Conservation (phyloP, 2,329 filamentous ascomycete genomes). For the Colletotrichum caudatum region DNA sequence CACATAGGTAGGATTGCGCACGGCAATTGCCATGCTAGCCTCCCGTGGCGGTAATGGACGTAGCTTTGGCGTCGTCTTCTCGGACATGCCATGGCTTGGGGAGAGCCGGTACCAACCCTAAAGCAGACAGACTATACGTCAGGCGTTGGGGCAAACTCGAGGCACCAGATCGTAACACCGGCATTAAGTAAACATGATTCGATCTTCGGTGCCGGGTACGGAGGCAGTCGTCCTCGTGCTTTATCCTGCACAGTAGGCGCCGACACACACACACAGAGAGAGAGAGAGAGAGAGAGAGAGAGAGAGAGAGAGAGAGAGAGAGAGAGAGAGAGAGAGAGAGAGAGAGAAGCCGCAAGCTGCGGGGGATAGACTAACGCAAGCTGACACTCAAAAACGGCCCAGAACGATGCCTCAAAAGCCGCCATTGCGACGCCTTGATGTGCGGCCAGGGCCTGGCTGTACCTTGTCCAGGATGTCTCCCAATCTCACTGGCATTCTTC, state of each 20-base stretch:
- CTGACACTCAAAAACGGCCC: slow-evolving; percentile 36
- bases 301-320: no score
- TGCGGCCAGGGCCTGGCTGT: neutral
- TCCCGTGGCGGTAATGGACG: neutral
- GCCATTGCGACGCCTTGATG: slow-evolving; percentile 1
- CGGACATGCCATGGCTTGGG: neutral
- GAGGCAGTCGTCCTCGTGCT: neutral
- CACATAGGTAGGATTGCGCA: slow-evolving; percentile 1
- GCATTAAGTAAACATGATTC: neutral
- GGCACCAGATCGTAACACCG: no score
- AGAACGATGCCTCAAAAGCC: slow-evolving; percentile 16
- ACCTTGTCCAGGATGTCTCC: neutral
- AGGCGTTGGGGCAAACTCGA: slow-evolving; percentile 1
- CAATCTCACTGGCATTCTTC: neutral
- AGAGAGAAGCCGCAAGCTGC: neutral
- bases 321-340: no score
- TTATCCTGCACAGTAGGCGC: neutral
- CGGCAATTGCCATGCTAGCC: slow-evolving; percentile 5
- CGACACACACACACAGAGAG: no score
- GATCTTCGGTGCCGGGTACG: slow-evolving; percentile 2
- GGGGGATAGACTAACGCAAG: slow-evolving; percentile 14
- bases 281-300: no score
- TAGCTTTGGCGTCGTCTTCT: slow-evolving; percentile 3
- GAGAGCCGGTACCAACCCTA: neutral
- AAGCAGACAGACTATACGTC: neutral